Evolutionary conservation across 768 basidiomycete species (phyloP), one percentile per base, ranked within the genome.

Genomic region (Mycena metata): DNA sequence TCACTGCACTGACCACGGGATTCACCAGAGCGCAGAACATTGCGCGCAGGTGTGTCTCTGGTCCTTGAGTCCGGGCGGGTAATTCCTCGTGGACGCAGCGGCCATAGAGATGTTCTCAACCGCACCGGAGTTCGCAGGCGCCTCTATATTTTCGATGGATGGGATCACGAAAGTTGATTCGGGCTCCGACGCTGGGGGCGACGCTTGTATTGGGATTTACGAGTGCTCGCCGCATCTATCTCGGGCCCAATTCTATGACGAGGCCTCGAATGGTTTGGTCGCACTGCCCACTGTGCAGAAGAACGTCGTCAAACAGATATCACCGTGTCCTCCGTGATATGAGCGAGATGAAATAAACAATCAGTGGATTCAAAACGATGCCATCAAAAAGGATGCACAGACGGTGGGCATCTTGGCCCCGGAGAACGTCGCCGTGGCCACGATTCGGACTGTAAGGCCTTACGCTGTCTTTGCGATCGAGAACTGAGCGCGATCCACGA

Each of bases 341-440:
- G 30, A 30, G 3, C 30, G 30, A 30, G 6, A 30, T 36, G 21
- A n/a, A 55, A 55, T 30, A 30, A 55, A 21, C 39, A 9, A 17
- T 55, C 54, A 55, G 54, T 55, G 54, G 54, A 36, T 55, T 35
- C 35, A 55, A 55, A 55, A 55, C 54, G 54, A 55, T n/a, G n/a
- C n/a, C n/a, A n/a, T 55, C 35, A 35, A 55, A 36, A 36, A 55
- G 35, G 54, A 55, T 36, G 54, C 39, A 19, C 54, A 55, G n/a
- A 35, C 54, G 33, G 39, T 55, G 54, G 54, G 39, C 39, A 55
- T 55, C 23, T 11, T 19, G 54, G 33, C 54, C 35, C n/a, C 54
- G 35, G 54, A 55, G 54, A 55, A 19, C 35, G 54, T 55, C 21
- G 54, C 54, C 54, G 35, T 55, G 15, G 39, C 39, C 54, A 41